Percentiles rank a stretch among this genome's conserved stretches.
Evolutionary conservation across 1,284 basidiomycete genomes (phyloP).

Genomic region (Taiwanofungus camphoratus): DNA sequence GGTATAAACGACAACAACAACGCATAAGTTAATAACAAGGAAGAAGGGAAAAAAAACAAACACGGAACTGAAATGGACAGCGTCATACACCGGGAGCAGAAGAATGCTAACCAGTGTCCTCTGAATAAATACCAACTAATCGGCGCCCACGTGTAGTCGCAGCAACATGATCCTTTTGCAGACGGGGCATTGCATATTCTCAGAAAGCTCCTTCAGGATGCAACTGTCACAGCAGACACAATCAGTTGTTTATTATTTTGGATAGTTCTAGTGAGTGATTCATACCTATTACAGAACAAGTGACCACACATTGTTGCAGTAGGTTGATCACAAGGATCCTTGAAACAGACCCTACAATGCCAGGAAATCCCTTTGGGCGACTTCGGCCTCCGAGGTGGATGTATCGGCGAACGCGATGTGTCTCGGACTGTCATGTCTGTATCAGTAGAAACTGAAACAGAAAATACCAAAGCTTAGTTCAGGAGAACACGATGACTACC

Average conservation of each 20-base stretch:
- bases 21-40: background rate
- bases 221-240: constrained; percentile 15
- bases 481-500: too few relatives aligned
- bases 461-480: too few relatives aligned
- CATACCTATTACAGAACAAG: constrained; percentile 17
- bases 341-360: constrained; percentile 26
- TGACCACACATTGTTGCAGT: constrained; percentile 28
- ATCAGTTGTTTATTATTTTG: background rate
- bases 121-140: too few relatives aligned
- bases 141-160: constrained; percentile 12
- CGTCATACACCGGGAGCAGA: background rate
- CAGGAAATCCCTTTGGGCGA: constrained; percentile 15
- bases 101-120: background rate
- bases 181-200: constrained; percentile 18
- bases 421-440: too few relatives aligned
- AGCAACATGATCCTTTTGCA: constrained; percentile 19
- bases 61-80: background rate
- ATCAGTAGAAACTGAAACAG: too few relatives aligned
- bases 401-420: too few relatives aligned
- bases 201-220: constrained; percentile 16
- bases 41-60: background rate
- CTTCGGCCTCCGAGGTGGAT: too few relatives aligned
- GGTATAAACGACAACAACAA: too few relatives aligned
- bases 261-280: background rate
- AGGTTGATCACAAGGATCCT: constrained; percentile 23